A percentile compares a stretch with the other conserved stretches of the same genome.
These are phyloP conservation scores for Corinectria fuckeliana DNA, from an alignment of 2,329 filamentous ascomycete species.

Conservation along the genomic window DNA sequence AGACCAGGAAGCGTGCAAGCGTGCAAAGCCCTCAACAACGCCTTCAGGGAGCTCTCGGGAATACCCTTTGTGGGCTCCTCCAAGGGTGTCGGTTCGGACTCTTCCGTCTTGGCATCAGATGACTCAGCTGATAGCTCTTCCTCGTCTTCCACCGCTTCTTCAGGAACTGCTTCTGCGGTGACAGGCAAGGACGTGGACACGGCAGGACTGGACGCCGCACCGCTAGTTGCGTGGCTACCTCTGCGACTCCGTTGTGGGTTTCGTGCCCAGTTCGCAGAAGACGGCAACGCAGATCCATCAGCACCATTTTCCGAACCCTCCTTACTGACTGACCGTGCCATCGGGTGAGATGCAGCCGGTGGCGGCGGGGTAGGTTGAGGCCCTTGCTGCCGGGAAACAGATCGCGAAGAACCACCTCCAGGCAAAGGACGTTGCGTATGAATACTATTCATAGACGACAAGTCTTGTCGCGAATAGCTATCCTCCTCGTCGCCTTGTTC, in stretches of 20 bases:
- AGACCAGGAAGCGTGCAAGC: constrained; percentile 44
- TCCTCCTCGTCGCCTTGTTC: constrained; percentile 98
- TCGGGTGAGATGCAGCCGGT: constrained; percentile 60
- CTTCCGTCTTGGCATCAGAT: constrained; percentile 22
- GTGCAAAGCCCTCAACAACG: constrained; percentile 47
- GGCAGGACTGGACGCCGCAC: constrained; percentile 82
- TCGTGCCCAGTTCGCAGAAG: constrained; percentile 91
- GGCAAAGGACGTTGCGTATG: constrained; percentile 75
- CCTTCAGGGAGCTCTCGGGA: constrained; percentile 41
- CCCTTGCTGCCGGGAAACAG: constrained; percentile 59
- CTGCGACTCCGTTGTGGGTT: constrained; percentile 71
- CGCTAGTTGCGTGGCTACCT: constrained; percentile 82
- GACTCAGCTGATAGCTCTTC: constrained; percentile 40
- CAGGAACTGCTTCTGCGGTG: constrained; percentile 54
- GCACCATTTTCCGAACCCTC: constrained; percentile 74
- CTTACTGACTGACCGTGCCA: constrained; percentile 79
- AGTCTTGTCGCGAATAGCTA: constrained; percentile 91
- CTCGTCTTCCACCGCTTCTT: constrained; percentile 49
- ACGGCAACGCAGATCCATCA: constrained; percentile 89
- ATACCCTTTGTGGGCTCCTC: constrained; percentile 14
- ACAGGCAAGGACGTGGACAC: constrained; percentile 65
- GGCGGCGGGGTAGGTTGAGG: constrained; percentile 46
- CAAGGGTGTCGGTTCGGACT: constrained; percentile 14
- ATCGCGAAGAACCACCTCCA: constrained; percentile 59
- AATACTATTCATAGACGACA: constrained; percentile 93